Base-by-base conservation (phyloP, 805 yeast species). In the Priceomyces medius region DNA sequence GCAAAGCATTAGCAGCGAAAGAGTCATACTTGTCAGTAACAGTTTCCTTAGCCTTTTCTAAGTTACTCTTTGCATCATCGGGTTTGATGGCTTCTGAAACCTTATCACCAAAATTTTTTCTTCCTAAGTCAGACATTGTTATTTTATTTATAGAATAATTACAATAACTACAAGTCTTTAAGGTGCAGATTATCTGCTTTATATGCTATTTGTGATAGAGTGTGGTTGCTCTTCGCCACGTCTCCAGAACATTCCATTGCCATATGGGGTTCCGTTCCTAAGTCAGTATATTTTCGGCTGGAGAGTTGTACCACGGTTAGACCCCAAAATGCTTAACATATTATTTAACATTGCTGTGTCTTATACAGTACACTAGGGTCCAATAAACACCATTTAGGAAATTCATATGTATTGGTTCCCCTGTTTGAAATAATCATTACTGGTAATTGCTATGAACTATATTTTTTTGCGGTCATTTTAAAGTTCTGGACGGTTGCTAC, bases 41-140 rank as follows among this genome's bases (percentile, higher is more conserved):
- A 44, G 55, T 54, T 61, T 69, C 74, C 56, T 59, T 64, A 34
- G 54, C 54, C 47, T 61, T 58, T 54, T 66, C 73, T 19, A 54
- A 46, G 39, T 66, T 57, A 35, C 65, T 46, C 64, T 70, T 70
- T 53, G 67, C 61, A 41, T 65, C 59, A 55, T 70, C 70, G 53
- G 75, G 75, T 55, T 58, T 68, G 24, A 69, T 56, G 41, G 68
- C 62, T 39, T 67, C 55, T 37, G 46, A 39, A 44, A 65, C 53
- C 53, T 70, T 70, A 56, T 66, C 73, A 41, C 63, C 51, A 48
- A 68, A 56, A 47, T 61, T 61, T 64, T 69, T 63, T 59, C 75
- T 64, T 48, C 74, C 75, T 31, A 58, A 43, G 63, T 70, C 73
- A 48, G 72, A 60, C 74, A 70, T 70, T 43, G 33, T 37, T 10